Conservation (phyloP, 2,329 filamentous ascomycete species). For the Pseudogymnoascus sp. region DNA sequence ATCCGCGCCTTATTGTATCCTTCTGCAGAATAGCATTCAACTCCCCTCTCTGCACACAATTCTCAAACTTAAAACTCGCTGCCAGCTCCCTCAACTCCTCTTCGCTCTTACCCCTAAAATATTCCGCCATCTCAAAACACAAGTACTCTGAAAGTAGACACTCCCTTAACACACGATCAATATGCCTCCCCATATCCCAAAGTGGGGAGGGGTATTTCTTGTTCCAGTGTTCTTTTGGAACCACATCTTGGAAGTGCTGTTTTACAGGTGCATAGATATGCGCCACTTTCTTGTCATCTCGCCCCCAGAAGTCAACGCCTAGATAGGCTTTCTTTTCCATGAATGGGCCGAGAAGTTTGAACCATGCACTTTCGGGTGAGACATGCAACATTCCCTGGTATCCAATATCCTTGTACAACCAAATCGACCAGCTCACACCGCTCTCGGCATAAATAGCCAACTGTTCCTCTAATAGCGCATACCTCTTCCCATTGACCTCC, state of each 20-base stretch:
- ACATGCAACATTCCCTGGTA: constrained; percentile 48
- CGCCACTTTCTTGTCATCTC: constrained; percentile 37
- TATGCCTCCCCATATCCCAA: constrained; percentile 44
- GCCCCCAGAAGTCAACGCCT: constrained; percentile 49
- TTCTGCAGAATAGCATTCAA: no score
- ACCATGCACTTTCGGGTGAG: constrained; percentile 36
- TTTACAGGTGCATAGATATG: constrained; percentile 32
- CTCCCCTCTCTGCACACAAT: no score
- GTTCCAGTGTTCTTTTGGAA: constrained; percentile 35
- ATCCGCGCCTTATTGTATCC: no score
- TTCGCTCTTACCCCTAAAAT: no score
- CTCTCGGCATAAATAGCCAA: constrained; percentile 44
- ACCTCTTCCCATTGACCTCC: no score
- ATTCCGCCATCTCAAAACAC: no score
- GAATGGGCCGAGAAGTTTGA: no score
- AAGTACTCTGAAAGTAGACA: no score
- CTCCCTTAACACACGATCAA: constrained; percentile 38
- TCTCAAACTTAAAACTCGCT: no score
- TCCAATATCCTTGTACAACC: constrained; percentile 51
- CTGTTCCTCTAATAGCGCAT: background rate
- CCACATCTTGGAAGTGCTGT: constrained; percentile 36
- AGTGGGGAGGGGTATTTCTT: constrained; percentile 38
- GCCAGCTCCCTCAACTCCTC: no score
- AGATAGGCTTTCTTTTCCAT: constrained; percentile 32
- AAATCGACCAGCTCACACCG: constrained; percentile 49